Evolutionary conservation across 106 monocot genomes (phyloP), one percentile per base, ranked within the genome.

Genomic region (Xerophyta viscosa): DNA sequence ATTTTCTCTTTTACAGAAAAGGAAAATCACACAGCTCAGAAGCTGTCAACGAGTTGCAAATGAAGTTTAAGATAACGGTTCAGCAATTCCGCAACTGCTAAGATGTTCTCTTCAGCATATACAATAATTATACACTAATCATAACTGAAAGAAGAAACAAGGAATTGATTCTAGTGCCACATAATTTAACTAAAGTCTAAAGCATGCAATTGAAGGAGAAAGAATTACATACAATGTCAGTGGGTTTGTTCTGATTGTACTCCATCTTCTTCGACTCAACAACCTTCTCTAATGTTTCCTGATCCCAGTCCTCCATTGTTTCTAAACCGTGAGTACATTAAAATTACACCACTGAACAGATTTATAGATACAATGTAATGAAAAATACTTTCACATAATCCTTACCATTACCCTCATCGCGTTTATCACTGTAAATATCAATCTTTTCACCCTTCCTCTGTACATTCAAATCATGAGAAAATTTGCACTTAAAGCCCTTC

Each of bases 271-370:
- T 98, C 46, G 78, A 68, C 41, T 66, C 89, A 36, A 98, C 77
- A 41, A 90, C 89, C 75, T 90, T 86, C 70, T 98, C 89, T 20
- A 98, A 60, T 6, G 68, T 98, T 61, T 89, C 96, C 46, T 90
- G 96, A 66, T 98, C 89, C 89, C 82, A 98, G 41, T 98, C 85
- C 65, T 89, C 96, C 96, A 86, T 98, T 1, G 82, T 90, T 17
- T 80, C 96, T 96, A 24, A 10, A 23, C n/a, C n/a, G n/a, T n/a
- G n/a, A n/a, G n/a, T n/a, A n/a, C n/a, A n/a, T n/a, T n/a, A n/a
- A n/a, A n/a, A n/a, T n/a, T n/a, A n/a, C n/a, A n/a, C n/a, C n/a
- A n/a, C n/a, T n/a, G n/a, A n/a, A n/a, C n/a, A n/a, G n/a, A 3
- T 8, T 2, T 15, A 39, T 8, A 39, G 15, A 39, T 2, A 3